Percentiles rank a stretch among this genome's conserved stretches.
Evolutionary conservation across 129 eudicot species (phyloP).

Genomic region (Lactuca saligna): DNA sequence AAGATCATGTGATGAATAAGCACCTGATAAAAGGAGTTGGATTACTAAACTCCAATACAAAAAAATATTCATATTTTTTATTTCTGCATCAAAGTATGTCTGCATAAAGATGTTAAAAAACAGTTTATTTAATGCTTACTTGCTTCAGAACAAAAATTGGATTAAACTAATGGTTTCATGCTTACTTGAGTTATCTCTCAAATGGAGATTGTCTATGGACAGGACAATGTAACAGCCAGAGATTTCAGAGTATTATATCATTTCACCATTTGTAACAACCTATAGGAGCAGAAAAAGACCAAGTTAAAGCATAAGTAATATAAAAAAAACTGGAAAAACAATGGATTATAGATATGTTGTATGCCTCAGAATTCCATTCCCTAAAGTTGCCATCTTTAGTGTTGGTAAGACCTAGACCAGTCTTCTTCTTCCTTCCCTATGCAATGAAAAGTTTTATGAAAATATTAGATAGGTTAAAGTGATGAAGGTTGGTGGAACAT

Average conservation of each 20-base stretch:
- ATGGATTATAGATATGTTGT: not conserved
- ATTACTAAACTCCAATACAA: conserved; percentile 83
- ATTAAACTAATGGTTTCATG: not conserved
- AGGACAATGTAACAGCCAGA: conserved; percentile 75
- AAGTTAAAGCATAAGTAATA: not conserved
- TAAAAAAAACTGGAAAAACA: not conserved
- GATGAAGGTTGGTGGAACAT: no score
- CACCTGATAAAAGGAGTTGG: conserved; percentile 88
- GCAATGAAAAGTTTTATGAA: not conserved
- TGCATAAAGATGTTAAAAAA: conserved; percentile 25
- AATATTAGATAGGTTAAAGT: not conserved
- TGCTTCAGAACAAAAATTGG: not conserved
- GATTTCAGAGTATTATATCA: conserved; percentile 81
- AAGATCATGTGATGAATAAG: not conserved
- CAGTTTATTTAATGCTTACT: not conserved
- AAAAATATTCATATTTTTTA: conserved; percentile 69
- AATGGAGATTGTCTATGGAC: conserved; percentile 84
- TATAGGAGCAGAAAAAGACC: conserved; percentile 10
- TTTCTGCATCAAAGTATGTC: conserved; percentile 73
- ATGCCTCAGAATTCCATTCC: conserved; percentile 87
- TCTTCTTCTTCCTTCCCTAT: conserved; percentile 32
- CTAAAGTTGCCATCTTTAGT: conserved; percentile 81
- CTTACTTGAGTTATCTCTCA: conserved; percentile 81
- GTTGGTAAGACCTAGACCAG: conserved; percentile 58
- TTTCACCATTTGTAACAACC: conserved; percentile 73